phyloP scores from a whole-genome alignment of 805 yeast genomes.

The Dipodascopsis uninucleata region DNA sequence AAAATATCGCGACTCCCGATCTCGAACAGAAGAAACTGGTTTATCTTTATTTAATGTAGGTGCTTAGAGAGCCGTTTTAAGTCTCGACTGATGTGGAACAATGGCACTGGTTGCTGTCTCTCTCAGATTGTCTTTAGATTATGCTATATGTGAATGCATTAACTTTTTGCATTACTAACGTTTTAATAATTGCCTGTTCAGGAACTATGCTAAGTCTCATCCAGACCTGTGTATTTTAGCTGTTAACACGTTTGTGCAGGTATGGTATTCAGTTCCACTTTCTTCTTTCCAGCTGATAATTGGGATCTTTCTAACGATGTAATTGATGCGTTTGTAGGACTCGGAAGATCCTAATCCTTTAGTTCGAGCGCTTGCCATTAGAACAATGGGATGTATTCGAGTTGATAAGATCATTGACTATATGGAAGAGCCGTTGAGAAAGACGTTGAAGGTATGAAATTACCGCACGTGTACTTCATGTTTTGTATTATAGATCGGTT shows the following conservation, averaged over 20 bases:
- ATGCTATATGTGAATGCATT: no score
- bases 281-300: conserved; percentile 31
- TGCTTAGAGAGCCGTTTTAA: not conserved
- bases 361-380: conserved; percentile 89
- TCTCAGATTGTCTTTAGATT: no score
- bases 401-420: conserved; percentile 95
- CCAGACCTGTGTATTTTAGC: conserved; percentile 96
- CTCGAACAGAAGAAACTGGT: conserved; percentile 95
- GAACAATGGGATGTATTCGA: conserved; percentile 98
- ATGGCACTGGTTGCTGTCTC: no score
- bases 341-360: conserved; percentile 96
- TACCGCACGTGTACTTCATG: not conserved
- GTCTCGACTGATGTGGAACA: conserved; percentile 1
- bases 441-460: conserved; percentile 54
- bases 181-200: conserved; percentile 3
- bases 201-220: conserved; percentile 88
- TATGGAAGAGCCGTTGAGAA: conserved; percentile 81
- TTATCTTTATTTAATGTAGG: conserved; percentile 77
- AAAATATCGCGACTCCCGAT: conserved; percentile 95
- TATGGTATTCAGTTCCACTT: conserved; percentile 6
- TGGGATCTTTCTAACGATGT: not conserved
- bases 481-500: not conserved
- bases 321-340: conserved; percentile 45
- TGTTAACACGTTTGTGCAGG: conserved; percentile 87
- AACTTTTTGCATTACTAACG: not conserved